Base-by-base conservation (phyloP, 2,329 filamentous ascomycete species). In the Hymenoscyphus infarciens region DNA sequence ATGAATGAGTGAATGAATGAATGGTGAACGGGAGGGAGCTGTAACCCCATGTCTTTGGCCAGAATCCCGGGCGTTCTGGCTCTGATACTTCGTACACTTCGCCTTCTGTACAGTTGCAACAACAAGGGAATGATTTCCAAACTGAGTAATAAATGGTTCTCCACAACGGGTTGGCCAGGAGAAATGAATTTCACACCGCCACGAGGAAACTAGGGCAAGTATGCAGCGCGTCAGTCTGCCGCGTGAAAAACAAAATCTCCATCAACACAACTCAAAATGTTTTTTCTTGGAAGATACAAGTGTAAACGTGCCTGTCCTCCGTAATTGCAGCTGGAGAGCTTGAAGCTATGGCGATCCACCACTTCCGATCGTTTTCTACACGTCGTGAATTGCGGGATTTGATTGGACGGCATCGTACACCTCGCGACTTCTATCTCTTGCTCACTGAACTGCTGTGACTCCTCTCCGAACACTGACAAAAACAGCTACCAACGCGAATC, bases 351-450 rank as follows among this genome's bases (percentile, higher is more conserved):
- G 33, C 33, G 39, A 42, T 42, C 39, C 39, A 42, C 39, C 39
- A 19, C 39, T 13, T 42, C 39, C 39, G 39, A n/a, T 42, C 39
- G 39, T 49, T 49, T 22, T 49, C 33, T 38, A 33, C 55, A 57
- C 55, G 55, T 57, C 27, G 31, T 39, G 16, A 57, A 35, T 57
- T 57, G 29, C 29, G 55, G 13, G 55, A 16, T 58, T 25, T 58
- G 35, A 58, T 58, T 58, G 56, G 56, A 25, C 22, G 19, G 11
- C 15, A 35, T 57, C 55, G 56, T 38, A 45, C 22, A 42, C 29
- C 19, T 58, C 35, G 35, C 35, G 56, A 58, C 38, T 45, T 25
- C 29, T 22, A 33, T 45, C 11, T 25, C 13, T 35, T 35, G 33
- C 33, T 35, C 33, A 55, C 35, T 31, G 19, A 42, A 19, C 38